A percentile compares a stretch with the other conserved stretches of the same genome.
Conservation (phyloP, 164 flowering plant species). For the Liriodendron chinense region DNA sequence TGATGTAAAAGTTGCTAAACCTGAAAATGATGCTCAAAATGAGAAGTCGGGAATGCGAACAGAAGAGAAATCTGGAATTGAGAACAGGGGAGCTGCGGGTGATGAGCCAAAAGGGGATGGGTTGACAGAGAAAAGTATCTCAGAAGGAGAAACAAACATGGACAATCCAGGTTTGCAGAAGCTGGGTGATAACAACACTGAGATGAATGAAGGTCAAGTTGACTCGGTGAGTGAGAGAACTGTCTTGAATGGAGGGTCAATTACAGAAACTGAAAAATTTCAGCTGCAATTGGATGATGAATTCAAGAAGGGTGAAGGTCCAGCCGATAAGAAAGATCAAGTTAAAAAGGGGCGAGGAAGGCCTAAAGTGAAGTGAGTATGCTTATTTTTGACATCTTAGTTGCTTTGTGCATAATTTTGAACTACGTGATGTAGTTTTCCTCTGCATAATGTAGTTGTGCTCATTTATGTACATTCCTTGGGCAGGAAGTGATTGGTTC, state of each 20-base stretch:
- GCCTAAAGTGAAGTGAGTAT: conserved; percentile 1
- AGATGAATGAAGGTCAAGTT: background rate
- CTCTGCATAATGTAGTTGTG: background rate
- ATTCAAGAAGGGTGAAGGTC: background rate
- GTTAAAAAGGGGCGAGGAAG: background rate
- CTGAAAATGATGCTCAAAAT: background rate
- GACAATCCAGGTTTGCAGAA: background rate
- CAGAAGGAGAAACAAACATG: background rate
- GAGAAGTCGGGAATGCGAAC: background rate
- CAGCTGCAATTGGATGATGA: background rate
- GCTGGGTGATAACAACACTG: background rate
- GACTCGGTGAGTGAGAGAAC: background rate
- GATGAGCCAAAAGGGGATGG: background rate
- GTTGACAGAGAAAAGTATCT: background rate
- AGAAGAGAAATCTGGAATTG: background rate
- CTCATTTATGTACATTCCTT: background rate
- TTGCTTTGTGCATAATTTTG: background rate
- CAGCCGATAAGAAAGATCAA: background rate
- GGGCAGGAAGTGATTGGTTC: conserved; percentile 3
- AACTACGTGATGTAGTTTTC: background rate
- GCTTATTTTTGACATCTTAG: background rate
- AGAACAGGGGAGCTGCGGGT: background rate
- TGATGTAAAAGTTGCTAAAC: background rate
- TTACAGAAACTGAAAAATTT: background rate
- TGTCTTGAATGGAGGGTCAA: background rate